Evolutionary conservation across 2,329 filamentous ascomycete species (phyloP).

Genomic region (Metarhizium guizhouense): DNA sequence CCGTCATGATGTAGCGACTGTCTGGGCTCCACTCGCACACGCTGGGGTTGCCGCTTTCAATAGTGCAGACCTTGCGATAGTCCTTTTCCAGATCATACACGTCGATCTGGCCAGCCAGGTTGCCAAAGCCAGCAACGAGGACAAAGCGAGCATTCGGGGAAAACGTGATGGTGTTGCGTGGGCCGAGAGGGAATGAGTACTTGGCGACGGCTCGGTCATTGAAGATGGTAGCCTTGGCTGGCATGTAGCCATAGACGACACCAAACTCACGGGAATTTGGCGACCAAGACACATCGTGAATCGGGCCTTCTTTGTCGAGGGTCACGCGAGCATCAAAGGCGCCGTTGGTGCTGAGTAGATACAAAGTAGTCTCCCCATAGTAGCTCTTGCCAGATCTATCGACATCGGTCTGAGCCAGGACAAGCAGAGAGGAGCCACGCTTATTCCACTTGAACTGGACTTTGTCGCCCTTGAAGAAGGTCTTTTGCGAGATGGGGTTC

Average conservation of each 20-base stretch:
- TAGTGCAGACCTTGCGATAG: constrained; percentile 83
- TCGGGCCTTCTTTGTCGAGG: constrained; percentile 93
- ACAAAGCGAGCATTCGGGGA: constrained; percentile 91
- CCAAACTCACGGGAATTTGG: constrained; percentile 97
- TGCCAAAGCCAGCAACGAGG: constrained; percentile 91
- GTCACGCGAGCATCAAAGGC: constrained; percentile 86
- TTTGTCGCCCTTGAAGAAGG: constrained; percentile 98
- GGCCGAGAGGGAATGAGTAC: constrained; percentile 77
- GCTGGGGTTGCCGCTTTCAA: constrained; percentile 91
- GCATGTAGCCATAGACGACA: constrained; percentile 97
- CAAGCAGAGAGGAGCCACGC: constrained; percentile 81
- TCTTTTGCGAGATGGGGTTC: constrained; percentile 86
- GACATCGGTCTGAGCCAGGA: constrained; percentile 94
- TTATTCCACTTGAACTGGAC: constrained; percentile 98
- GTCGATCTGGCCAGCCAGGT: constrained; percentile 94
- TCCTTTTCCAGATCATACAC: constrained; percentile 95
- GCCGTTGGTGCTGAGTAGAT: constrained; percentile 85
- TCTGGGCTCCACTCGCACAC: constrained; percentile 97
- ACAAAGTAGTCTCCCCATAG: constrained; percentile 96
- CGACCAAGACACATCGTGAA: constrained; percentile 97
- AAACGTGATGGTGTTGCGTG: constrained; percentile 91
- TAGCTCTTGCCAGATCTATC: constrained; percentile 99
- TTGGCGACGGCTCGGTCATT: constrained; percentile 76
- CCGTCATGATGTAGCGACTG: constrained; percentile 89
- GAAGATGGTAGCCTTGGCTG: constrained; percentile 98